These are phyloP conservation scores for Trichoderma hamatum DNA, from an alignment of 2,329 filamentous ascomycete genomes.

Conservation along the genomic window DNA sequence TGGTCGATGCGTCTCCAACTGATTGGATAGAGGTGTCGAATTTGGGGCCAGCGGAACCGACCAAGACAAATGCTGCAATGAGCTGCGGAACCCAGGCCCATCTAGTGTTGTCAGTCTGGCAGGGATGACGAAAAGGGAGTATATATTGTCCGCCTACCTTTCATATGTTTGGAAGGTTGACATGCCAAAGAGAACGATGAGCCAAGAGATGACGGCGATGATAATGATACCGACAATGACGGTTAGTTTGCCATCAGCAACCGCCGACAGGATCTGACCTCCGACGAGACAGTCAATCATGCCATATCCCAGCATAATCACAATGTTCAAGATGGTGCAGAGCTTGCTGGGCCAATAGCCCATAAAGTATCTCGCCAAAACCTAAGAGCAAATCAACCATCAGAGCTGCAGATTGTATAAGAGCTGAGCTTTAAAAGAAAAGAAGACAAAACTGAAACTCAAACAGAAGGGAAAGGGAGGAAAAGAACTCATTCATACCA, in stretches of 20 bases:
- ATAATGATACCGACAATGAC: slow-evolving; percentile 76
- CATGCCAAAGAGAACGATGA: slow-evolving; percentile 65
- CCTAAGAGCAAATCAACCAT: slow-evolving; percentile 29
- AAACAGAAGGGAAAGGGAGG: no score
- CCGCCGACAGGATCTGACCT: slow-evolving; percentile 73
- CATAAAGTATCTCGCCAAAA: slow-evolving; percentile 77
- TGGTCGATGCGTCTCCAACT: slow-evolving; percentile 64
- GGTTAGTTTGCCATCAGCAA: slow-evolving; percentile 66
- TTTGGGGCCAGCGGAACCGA: slow-evolving; percentile 64
- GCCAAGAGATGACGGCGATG: slow-evolving; percentile 72
- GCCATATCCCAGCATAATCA: slow-evolving; percentile 76
- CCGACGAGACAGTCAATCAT: slow-evolving; percentile 80
- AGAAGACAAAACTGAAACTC: background rate
- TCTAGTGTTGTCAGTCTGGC: slow-evolving; percentile 25
- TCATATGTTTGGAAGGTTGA: slow-evolving; percentile 71
- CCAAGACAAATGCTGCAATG: slow-evolving; percentile 71
- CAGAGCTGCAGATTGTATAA: background rate
- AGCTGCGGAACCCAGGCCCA: slow-evolving; percentile 66
- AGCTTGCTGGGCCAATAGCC: slow-evolving; percentile 59
- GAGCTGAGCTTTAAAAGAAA: background rate
- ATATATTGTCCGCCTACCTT: slow-evolving; percentile 37
- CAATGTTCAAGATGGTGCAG: slow-evolving; percentile 43
- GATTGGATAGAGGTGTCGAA: slow-evolving; percentile 66
- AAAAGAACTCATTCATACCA: slow-evolving; percentile 49
- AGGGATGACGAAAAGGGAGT: background rate